These are phyloP conservation scores for Theileria annulata DNA, from an alignment of 169 alveolate species.

Conservation along the genomic window DNA sequence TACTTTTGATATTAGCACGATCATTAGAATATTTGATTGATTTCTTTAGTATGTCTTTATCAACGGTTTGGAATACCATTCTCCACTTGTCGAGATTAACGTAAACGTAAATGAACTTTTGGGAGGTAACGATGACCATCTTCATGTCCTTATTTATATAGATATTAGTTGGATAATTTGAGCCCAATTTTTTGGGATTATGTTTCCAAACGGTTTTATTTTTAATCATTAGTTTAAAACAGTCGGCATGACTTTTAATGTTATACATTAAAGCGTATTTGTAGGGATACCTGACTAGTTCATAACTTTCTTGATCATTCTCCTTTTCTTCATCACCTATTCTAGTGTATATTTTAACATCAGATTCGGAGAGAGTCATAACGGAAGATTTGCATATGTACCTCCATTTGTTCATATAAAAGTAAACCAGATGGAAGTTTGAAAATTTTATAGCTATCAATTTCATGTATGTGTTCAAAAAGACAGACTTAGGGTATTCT, in stretches of 20 bases:
- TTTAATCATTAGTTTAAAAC: not conserved
- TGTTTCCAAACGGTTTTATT: not conserved
- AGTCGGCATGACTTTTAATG: not conserved
- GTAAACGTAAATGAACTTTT: not conserved
- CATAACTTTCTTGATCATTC: not conserved
- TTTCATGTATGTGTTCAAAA: not conserved
- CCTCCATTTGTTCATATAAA: not conserved
- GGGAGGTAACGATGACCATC: not conserved
- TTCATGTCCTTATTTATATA: conserved; percentile 1
- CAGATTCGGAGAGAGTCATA: not conserved
- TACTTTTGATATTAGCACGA: too few species aligned
- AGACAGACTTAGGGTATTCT: not conserved
- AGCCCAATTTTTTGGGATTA: not conserved
- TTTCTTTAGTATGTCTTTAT: not conserved
- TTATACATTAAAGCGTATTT: not conserved
- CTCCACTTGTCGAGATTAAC: not conserved
- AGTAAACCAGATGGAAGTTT: not conserved
- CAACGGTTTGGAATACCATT: not conserved
- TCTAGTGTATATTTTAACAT: not conserved
- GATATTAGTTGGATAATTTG: not conserved
- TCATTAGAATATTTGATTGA: not conserved
- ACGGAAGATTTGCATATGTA: not conserved
- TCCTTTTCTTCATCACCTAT: not conserved
- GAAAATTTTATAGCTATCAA: not conserved
- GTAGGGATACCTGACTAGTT: not conserved